Evolutionary conservation across 139 green algal genomes (phyloP).

Genomic region (Closterium sp.): DNA sequence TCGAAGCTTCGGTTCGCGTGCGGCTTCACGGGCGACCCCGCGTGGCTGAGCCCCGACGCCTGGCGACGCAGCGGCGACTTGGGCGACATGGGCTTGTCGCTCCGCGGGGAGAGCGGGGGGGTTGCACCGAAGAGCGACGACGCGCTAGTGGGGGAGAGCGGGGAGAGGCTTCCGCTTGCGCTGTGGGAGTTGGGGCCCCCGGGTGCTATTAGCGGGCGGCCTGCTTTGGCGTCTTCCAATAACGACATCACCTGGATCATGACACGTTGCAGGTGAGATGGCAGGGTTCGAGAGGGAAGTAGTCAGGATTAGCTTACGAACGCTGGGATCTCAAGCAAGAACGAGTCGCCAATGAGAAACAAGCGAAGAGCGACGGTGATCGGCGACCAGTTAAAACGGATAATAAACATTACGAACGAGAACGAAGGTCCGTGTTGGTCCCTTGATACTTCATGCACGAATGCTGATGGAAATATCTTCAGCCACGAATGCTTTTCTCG

Average conservation of each 20-base stretch:
- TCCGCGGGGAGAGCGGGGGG: constrained; percentile 83
- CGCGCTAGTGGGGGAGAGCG: constrained; percentile 48
- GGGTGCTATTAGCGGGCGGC: constrained; percentile 60
- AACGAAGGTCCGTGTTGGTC: no score
- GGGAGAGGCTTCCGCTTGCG: constrained; percentile 23
- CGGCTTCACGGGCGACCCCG: constrained; percentile 33
- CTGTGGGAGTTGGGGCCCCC: not conserved
- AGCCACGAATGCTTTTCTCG: not conserved
- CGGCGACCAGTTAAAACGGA: no score
- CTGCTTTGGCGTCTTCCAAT: constrained; percentile 80
- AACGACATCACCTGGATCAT: constrained; percentile 55
- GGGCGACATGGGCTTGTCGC: constrained; percentile 59
- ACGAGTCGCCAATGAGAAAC: not conserved
- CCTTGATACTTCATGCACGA: no score
- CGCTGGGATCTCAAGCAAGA: not conserved
- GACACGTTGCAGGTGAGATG: not conserved
- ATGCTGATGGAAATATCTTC: no score
- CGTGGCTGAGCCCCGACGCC: not conserved
- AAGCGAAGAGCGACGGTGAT: no score
- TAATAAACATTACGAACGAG: no score
- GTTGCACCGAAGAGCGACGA: constrained; percentile 56
- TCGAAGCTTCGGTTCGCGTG: not conserved
- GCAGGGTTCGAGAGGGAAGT: not conserved
- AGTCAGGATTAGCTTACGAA: not conserved
- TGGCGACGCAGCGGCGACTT: constrained; percentile 41